A percentile compares a stretch with the other conserved stretches of the same genome.
These are phyloP conservation scores for Fusarium lateritium DNA, from an alignment of 2,329 filamentous ascomycete species.

Conservation along the genomic window DNA sequence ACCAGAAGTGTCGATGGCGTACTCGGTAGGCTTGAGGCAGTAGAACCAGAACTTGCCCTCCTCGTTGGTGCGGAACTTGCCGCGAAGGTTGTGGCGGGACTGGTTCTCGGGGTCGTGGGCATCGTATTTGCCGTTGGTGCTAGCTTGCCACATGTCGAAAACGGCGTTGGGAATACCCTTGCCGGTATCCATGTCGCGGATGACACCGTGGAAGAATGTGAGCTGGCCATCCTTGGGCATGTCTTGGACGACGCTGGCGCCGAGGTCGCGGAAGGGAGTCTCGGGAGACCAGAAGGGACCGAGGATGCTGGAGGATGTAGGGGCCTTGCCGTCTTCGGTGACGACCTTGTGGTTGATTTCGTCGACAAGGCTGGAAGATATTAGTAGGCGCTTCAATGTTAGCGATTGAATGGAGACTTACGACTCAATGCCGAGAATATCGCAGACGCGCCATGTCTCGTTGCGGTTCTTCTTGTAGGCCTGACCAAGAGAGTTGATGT, in stretches of 20 bases:
- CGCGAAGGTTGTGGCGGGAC: conserved; percentile 80
- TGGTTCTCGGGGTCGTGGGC: conserved; percentile 82
- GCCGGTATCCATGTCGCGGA: conserved; percentile 75
- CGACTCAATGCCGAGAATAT: conserved; percentile 82
- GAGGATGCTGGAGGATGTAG: conserved; percentile 83
- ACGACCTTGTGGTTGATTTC: conserved; percentile 77
- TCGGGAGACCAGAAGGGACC: conserved; percentile 85
- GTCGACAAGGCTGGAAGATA: conserved; percentile 18
- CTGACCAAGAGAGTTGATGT: conserved; percentile 81
- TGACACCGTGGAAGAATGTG: conserved; percentile 77
- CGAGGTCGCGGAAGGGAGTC: conserved; percentile 78
- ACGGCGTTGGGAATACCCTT: conserved; percentile 77
- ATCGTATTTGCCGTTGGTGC: conserved; percentile 82
- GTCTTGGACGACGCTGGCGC: conserved; percentile 76
- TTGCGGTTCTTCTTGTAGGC: conserved; percentile 78
- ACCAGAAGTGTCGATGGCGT: conserved; percentile 77
- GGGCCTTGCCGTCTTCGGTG: conserved; percentile 72
- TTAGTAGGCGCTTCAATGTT: background rate
- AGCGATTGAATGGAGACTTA: conserved; percentile 55
- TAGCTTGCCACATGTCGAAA: conserved; percentile 85
- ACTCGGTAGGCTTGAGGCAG: conserved; percentile 81
- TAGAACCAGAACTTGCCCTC: conserved; percentile 81
- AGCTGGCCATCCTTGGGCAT: conserved; percentile 70
- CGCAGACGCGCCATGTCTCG: conserved; percentile 80
- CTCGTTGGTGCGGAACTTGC: conserved; percentile 80